Conservation (phyloP, 2,329 filamentous ascomycete genomes). For the Ophiostoma perfectum region DNA sequence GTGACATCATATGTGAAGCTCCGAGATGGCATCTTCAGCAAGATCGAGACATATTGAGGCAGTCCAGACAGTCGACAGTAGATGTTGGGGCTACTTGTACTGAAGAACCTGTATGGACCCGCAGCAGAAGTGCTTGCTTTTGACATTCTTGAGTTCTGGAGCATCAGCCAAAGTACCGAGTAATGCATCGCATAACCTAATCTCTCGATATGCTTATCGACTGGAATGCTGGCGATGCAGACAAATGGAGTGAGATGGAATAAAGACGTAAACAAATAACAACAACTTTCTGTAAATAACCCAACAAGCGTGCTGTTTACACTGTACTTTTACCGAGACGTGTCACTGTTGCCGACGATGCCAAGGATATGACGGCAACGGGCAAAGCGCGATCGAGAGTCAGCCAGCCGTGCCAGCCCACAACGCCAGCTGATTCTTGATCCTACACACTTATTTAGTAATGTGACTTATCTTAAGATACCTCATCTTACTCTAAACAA, state of each 20-base stretch:
- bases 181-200: background rate
- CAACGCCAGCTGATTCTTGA: background rate
- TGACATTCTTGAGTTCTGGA: background rate
- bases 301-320: no score
- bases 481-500: no score
- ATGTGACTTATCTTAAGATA: no score
- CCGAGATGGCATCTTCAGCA: background rate
- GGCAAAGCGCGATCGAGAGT: conserved; percentile 2
- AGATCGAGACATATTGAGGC: no score
- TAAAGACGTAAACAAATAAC: background rate
- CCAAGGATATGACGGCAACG: background rate
- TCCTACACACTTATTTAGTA: no score
- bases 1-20: background rate
- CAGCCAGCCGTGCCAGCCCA: background rate
- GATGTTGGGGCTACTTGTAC: background rate
- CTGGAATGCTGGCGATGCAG: background rate
- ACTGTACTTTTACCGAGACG: no score
- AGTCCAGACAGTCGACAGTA: no score
- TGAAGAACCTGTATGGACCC: background rate
- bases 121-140: background rate
- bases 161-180: background rate
- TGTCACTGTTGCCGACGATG: background rate
- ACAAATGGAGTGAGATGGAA: background rate
- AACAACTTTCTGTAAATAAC: no score
- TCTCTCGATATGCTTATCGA: background rate